Percentiles rank a stretch among this genome's conserved stretches.
These are phyloP conservation scores for Skeletonema marinoi DNA, from an alignment of 108 stramenopile species.

Conservation along the genomic window DNA sequence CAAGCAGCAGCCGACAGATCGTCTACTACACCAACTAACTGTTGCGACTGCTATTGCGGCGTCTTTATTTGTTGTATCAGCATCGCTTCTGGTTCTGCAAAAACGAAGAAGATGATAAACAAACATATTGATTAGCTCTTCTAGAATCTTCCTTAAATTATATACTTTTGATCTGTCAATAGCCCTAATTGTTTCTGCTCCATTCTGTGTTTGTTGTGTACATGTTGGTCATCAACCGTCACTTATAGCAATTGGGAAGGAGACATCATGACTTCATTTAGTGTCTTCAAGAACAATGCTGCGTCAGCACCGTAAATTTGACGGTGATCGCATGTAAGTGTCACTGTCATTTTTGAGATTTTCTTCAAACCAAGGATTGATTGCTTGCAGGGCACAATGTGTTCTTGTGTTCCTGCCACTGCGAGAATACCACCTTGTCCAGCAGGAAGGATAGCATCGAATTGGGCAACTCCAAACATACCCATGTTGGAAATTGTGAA, in stretches of 20 bases:
- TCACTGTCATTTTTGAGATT: constrained; percentile 95
- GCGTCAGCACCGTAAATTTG: constrained; percentile 98
- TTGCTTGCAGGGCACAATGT: constrained; percentile 72
- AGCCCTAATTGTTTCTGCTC: constrained; percentile 3
- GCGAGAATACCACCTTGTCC: constrained; percentile 94
- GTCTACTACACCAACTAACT: constrained; percentile 42
- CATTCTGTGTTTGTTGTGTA: constrained; percentile 9
- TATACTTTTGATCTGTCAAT: constrained; percentile 4
- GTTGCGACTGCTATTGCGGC: constrained; percentile 63
- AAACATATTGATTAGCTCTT: neutral
- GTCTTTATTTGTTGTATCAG: constrained; percentile 61
- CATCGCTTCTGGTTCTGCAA: constrained; percentile 20
- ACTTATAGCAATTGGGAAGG: constrained; percentile 34
- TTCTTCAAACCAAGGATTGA: constrained; percentile 90
- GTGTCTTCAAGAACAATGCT: constrained; percentile 92
- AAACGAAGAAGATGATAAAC: constrained; percentile 22
- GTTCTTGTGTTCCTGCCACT: constrained; percentile 88
- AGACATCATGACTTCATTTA: constrained; percentile 93
- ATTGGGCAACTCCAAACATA: constrained; percentile 96
- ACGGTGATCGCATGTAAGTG: constrained; percentile 96
- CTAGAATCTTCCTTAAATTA: constrained; percentile 9
- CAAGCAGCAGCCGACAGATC: constrained; percentile 20
- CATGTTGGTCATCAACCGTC: neutral
- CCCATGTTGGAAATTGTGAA: constrained; percentile 98
- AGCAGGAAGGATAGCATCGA: constrained; percentile 94